Evolutionary conservation across 306 rosid species (phyloP), one percentile per base, ranked within the genome.

Genomic region (barrel medic (Medicago truncatula)): DNA sequence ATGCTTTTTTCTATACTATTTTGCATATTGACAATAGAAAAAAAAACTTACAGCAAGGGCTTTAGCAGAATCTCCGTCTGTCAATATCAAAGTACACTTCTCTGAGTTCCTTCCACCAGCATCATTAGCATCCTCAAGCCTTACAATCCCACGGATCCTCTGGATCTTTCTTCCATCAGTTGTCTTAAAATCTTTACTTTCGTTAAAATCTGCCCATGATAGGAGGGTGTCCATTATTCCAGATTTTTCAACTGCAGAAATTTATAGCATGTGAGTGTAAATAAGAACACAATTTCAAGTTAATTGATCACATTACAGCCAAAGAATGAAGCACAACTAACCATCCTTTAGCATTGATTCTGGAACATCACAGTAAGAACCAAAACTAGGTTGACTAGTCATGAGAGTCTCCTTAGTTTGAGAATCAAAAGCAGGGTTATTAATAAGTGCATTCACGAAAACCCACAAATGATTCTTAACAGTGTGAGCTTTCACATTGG

Each of bases 61-160:
- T 85, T 95, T 92, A 0, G 97, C 98, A 8, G 98, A 95, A 82
- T 95, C 98, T 74, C 98, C 98, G 80, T 92, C 96, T 0, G 97
- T 95, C 84, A 95, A 82, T 76, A 95, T 92, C 95, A 92, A 83
- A 56, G 98, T 95, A 79, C 98, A 95, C 71, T 85, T 85, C 0
- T 92, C 97, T 1, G 98, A 95, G 76, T 92, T 87, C 78, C 67
- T 92, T 54, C 97, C 91, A 47, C 98, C 97, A 4, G 97, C 98
- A 62, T 85, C 86, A 83, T 95, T 95, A 7, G 98, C 98, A 75
- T 95, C 98, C 62, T 92, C 97, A n/a, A 95, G 89, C 85, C 92
- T 95, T 71, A 87, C 84, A 56, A 95, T 86, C 4, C 96, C 96
- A 46, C 87, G 93, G 56, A 95, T 76, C 61, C 90, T 90, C 75